Evolutionary conservation across 257 asterid species (phyloP).

Genomic region (Petunia secreta): DNA sequence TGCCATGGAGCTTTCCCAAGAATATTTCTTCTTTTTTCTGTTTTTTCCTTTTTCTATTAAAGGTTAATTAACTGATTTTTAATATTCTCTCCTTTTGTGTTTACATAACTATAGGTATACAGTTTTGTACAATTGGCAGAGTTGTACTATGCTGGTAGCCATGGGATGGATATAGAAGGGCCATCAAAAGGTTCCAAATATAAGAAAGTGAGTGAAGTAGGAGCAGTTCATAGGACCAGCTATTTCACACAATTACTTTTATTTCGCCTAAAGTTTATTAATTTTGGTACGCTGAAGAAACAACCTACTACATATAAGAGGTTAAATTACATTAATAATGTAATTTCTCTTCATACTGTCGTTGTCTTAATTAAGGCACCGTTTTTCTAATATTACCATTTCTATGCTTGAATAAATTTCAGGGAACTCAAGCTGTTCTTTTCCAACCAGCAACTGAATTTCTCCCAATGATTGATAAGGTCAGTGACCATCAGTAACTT

Average conservation of each 20-base stretch:
- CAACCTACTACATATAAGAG: too few relatives aligned
- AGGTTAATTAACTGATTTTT: background rate
- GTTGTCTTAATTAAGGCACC: too few relatives aligned
- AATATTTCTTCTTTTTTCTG: background rate
- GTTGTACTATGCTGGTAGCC: conserved; percentile 28
- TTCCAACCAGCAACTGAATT: conserved; percentile 82
- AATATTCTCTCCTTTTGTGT: background rate
- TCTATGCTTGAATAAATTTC: background rate
- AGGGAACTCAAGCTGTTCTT: conserved; percentile 60
- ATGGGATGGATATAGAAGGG: conserved; percentile 21
- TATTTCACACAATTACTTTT: too few relatives aligned
- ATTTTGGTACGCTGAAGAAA: too few relatives aligned
- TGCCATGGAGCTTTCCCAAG: background rate
- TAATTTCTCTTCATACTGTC: too few relatives aligned
- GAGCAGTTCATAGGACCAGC: too few relatives aligned
- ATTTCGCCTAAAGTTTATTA: too few relatives aligned
- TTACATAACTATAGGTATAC: background rate
- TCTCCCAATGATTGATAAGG: conserved; percentile 86
- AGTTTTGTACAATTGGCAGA: conserved; percentile 24
- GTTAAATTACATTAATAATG: too few relatives aligned
- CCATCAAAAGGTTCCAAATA: conserved; percentile 58
- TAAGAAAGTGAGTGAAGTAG: conserved; percentile 15
- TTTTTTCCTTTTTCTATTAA: background rate
- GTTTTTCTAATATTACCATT: background rate
- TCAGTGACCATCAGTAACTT: conserved; percentile 9